A percentile compares a stretch with the other conserved stretches of the same genome.
These are phyloP conservation scores for Aphanomyces astaci DNA, from an alignment of 352 stramenopile species.

Conservation along the genomic window DNA sequence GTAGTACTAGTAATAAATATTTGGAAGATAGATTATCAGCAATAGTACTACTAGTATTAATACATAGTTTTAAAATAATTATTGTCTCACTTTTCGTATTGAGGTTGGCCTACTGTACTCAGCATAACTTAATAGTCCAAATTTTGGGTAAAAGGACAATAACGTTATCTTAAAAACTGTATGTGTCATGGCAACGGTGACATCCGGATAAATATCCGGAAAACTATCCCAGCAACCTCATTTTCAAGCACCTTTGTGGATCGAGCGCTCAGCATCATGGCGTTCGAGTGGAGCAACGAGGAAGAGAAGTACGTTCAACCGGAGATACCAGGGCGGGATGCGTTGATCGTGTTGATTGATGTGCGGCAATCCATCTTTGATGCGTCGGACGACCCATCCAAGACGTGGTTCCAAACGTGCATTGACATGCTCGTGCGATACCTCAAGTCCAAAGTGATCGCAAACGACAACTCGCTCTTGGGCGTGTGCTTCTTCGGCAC, in stretches of 20 bases:
- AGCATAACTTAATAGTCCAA: no score
- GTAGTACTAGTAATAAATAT: background rate
- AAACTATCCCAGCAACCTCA: background rate
- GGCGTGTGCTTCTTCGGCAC: conserved; percentile 72
- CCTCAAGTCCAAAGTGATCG: conserved; percentile 71
- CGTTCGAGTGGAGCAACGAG: conserved; percentile 27
- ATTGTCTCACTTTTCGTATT: no score
- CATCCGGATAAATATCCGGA: background rate
- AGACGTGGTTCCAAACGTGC: conserved; percentile 67
- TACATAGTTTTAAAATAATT: no score
- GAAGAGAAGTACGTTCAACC: conserved; percentile 57
- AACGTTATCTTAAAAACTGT: no score
- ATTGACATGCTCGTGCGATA: conserved; percentile 60
- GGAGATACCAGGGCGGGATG: conserved; percentile 57
- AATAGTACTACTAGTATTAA: no score
- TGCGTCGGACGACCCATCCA: conserved; percentile 24
- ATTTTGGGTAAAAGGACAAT: no score
- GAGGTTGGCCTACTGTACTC: no score
- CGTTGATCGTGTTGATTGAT: conserved; percentile 69
- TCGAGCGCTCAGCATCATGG: background rate
- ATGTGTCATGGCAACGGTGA: background rate
- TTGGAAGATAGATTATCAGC: background rate
- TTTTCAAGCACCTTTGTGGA: background rate
- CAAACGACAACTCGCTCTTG: conserved; percentile 68
- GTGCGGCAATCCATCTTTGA: conserved; percentile 58